Base-by-base conservation (phyloP, 129 eudicot species). In the Flaveria bidentis region DNA sequence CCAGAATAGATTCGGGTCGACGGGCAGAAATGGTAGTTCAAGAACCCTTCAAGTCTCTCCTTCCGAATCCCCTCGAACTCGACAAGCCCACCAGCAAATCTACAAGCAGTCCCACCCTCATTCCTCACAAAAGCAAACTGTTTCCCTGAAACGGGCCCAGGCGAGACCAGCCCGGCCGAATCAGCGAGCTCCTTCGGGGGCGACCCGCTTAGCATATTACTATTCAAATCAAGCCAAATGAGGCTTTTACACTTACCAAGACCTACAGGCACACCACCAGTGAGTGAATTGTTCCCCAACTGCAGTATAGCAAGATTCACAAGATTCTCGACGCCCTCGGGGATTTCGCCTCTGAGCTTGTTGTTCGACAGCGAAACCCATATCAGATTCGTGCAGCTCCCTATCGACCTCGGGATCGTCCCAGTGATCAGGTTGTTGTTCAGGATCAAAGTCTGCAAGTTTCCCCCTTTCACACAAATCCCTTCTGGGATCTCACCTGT, bases 121-220 rank as follows among this genome's bases (percentile, higher is more conserved):
- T 92, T 92, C 75, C 97, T 85, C 80, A 92, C 89, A 60, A 92
- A 92, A 1, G 96, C 97, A 68, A 92, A 92, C 86, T 92, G 96
- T 66, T 89, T 89, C 5, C 97, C 97, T 0, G 96, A 87, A 52
- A 89, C 97, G 0, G 79, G 83, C 44, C 96, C 97, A 4, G 97
- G 96, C 1, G 67, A 67, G 73, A 92, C 85, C 51, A 87, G 85
- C 73, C 95, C 92, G 14, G 96, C 78, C 56, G 89, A 84, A 55
- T 84, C 66, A n/a, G 97, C 85, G 15, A 92, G 86, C 86, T 92
- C 97, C 14, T 33, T 36, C 0, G 97, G 96, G 11, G 87, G 62
- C 3, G 87, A 68, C 33, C 97, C 97, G 0, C 81, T 80, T 2
- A 92, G 71, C 18, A 69, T 76, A 73, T 92, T 92, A 77, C 97